Evolutionary conservation across 345 rosid genomes (phyloP).

Genomic region (Syzygium aromaticum): DNA sequence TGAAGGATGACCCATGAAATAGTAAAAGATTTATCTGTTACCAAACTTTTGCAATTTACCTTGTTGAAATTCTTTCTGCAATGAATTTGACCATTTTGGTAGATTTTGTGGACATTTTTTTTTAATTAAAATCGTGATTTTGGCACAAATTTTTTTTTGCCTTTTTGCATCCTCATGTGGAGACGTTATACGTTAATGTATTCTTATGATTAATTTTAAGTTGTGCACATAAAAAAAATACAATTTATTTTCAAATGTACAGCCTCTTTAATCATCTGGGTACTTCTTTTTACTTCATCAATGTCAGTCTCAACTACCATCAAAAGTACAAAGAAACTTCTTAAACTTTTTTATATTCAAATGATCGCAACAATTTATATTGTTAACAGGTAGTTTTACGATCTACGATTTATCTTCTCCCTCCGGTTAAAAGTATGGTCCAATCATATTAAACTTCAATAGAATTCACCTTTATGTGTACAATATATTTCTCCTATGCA

Average conservation of each 20-base stretch:
- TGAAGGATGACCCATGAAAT: neutral
- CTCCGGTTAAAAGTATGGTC: neutral
- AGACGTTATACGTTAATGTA: neutral
- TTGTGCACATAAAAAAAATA: neutral
- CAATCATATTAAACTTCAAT: neutral
- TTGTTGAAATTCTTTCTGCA: neutral
- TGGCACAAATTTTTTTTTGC: neutral
- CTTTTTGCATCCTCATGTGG: neutral
- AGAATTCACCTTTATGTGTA: neutral
- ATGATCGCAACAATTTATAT: neutral
- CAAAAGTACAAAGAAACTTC: neutral
- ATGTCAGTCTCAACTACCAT: neutral
- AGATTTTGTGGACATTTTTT: neutral
- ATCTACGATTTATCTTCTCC: neutral
- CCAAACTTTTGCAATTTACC: neutral
- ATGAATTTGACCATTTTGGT: neutral
- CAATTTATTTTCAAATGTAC: neutral
- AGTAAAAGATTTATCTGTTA: neutral
- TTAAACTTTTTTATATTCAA: neutral
- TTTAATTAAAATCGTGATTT: neutral
- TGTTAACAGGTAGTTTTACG: neutral
- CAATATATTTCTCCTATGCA: neutral
- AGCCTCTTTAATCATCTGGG: neutral
- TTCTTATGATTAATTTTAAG: neutral
- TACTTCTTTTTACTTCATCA: neutral